A percentile compares a stretch with the other conserved stretches of the same genome.
These are phyloP conservation scores for Aureobasidium sp. DNA, from an alignment of 2,329 filamentous ascomycete genomes.

Conservation along the genomic window DNA sequence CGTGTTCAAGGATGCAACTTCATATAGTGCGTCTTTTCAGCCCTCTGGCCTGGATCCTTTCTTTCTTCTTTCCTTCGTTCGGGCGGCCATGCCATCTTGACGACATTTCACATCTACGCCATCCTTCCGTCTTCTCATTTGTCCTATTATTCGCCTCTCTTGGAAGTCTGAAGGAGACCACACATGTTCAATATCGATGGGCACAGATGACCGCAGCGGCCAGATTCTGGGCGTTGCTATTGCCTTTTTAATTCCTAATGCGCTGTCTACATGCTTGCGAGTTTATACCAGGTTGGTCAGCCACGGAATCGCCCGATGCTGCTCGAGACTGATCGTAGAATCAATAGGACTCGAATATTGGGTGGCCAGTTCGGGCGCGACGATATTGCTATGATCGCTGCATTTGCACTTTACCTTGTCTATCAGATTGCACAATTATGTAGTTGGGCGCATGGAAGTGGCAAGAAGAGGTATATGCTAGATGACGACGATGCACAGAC, in stretches of 20 bases:
- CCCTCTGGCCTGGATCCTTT: too few species aligned
- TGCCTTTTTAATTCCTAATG: slow-evolving; percentile 35
- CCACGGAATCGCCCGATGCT: too few species aligned
- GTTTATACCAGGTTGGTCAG: slow-evolving; percentile 28
- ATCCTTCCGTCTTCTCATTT: too few species aligned
- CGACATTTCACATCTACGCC: too few species aligned
- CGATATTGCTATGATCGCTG: slow-evolving; percentile 31
- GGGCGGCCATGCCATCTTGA: too few species aligned
- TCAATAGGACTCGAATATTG: background rate
- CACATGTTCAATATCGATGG: background rate
- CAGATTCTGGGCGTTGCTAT: slow-evolving; percentile 24
- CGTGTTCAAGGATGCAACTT: too few species aligned
- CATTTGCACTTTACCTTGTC: slow-evolving; percentile 27
- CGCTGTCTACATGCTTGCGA: slow-evolving; percentile 32
- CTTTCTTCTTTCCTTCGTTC: too few species aligned
- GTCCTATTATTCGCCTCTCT: background rate
- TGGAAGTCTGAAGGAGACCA: background rate
- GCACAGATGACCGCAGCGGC: slow-evolving; percentile 3
- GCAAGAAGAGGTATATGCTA: slow-evolving; percentile 23
- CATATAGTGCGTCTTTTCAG: too few species aligned
- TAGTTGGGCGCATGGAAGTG: slow-evolving; percentile 29
- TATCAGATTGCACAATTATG: slow-evolving; percentile 31
- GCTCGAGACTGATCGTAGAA: background rate
- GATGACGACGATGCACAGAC: slow-evolving; percentile 17
- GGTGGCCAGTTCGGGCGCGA: slow-evolving; percentile 27